phyloP scores from a whole-genome alignment of 257 asterid species.

The Solanum sparsipilum region DNA sequence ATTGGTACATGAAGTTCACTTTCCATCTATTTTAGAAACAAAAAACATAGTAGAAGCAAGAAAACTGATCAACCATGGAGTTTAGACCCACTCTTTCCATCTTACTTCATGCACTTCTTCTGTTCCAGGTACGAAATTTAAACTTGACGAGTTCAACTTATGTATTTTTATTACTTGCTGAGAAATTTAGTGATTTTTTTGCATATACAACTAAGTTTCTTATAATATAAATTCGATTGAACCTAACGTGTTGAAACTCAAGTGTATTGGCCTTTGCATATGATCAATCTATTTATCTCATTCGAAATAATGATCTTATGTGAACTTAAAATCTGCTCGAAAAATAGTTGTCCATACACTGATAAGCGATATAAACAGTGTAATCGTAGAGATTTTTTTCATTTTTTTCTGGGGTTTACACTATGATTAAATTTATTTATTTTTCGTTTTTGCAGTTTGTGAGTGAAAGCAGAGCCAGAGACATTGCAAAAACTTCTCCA shows the following conservation, averaged over 20 bases:
- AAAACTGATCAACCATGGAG: neutral
- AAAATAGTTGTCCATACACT: neutral
- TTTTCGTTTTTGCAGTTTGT: constrained; percentile 2
- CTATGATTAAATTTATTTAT: neutral
- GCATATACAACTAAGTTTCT: neutral
- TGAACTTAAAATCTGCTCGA: neutral
- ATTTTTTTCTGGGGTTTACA: neutral
- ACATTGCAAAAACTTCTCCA: neutral
- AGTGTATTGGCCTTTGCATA: neutral
- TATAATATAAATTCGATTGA: neutral
- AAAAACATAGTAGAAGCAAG: neutral
- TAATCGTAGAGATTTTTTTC: neutral
- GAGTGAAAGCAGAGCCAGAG: constrained; percentile 1
- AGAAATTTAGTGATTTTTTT: neutral
- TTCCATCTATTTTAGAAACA: neutral
- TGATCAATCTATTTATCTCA: neutral
- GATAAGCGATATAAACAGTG: neutral
- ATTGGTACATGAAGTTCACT: neutral
- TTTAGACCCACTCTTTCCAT: neutral
- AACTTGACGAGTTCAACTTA: neutral
- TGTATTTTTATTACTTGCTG: neutral
- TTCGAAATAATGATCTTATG: neutral
- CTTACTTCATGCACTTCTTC: constrained; percentile 1
- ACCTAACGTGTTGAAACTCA: neutral
- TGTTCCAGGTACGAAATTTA: neutral